Evolutionary conservation across 2,329 filamentous ascomycete species (phyloP), one percentile per base, ranked within the genome.

Genomic region (Penicillium corylophilum): DNA sequence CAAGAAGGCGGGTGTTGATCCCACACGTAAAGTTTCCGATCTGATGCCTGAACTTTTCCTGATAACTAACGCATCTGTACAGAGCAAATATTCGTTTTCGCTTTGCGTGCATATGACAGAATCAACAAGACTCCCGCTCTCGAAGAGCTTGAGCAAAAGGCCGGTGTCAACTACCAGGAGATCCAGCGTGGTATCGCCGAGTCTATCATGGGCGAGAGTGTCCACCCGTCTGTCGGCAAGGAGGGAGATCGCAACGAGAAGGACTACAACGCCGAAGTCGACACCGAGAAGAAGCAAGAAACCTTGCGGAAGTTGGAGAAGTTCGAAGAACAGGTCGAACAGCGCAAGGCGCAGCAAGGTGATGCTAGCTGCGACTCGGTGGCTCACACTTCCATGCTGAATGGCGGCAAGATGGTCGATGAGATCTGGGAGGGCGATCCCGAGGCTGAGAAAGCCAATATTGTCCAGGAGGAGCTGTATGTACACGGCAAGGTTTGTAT

Each of bases 381-480:
- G 46, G 89, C 92, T 0, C 86, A 94, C 58, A 85, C 90, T 60
- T 90, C 91, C 31, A 94, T 97, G 90, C 80, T 88, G 20, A 82
- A 82, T 59, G 75, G 85, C 69, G 70, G 82, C 68, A 76, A 80
- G 79, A 72, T 83, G 64, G 80, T 79, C 3, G 85, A 89, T 9
- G 89, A 95, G 70, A 64, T 75, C 1, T 96, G 90, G 89, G 87
- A 92, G 15, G 87, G 89, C 15, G 75, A 87, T 3, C 75, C 84
- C 0, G 82, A 93, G 60, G 82, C 83, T 1, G 94, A 97, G 70
- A 87, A 91, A 51, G 82, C 87, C 48, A 90, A 95, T 67, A 95
- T 94, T 78, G 87, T 97, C 53, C 93, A 96, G 68, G 94, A 99
- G 69, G 93, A 99, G 71, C 82, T 97, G 2, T 99, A 99, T 69